These are phyloP conservation scores for Huntiella bhutanensis DNA, from an alignment of 2,329 filamentous ascomycete genomes.

Conservation along the genomic window DNA sequence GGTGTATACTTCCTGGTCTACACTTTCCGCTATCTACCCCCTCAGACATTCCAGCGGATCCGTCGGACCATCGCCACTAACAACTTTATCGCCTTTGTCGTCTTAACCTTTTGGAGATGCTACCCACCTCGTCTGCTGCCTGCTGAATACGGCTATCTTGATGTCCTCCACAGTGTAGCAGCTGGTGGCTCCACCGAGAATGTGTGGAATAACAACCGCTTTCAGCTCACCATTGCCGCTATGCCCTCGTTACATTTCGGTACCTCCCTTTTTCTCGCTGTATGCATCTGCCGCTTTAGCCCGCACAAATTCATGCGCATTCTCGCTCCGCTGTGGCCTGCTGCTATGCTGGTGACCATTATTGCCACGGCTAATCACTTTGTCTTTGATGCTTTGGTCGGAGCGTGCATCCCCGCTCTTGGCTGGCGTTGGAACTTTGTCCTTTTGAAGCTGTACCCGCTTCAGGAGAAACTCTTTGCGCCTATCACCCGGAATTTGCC, in stretches of 20 bases:
- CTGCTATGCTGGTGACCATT: conserved; percentile 23
- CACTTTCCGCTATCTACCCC: conserved; percentile 25
- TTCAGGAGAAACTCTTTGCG: conserved; percentile 17
- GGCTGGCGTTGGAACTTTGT: conserved; percentile 19
- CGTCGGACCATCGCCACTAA: conserved; percentile 29
- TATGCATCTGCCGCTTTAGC: conserved; percentile 20
- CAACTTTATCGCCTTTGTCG: conserved; percentile 28
- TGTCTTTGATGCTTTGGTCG: conserved; percentile 20
- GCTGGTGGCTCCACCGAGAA: conserved; percentile 14
- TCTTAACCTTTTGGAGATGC: conserved; percentile 28
- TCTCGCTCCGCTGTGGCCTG: conserved; percentile 24
- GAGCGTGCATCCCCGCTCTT: conserved; percentile 18
- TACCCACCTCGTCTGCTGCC: conserved; percentile 29
- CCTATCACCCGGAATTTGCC: conserved; percentile 9
- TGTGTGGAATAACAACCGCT: conserved; percentile 26
- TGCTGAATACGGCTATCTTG: conserved; percentile 26
- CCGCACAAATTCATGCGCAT: conserved; percentile 21
- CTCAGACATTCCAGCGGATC: conserved; percentile 21
- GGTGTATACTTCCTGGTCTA: conserved; percentile 28
- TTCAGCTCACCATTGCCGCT: conserved; percentile 28
- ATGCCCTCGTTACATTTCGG: conserved; percentile 32
- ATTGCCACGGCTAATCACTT: conserved; percentile 24
- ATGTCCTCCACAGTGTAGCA: conserved; percentile 22
- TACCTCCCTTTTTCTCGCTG: conserved; percentile 20
- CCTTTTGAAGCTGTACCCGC: conserved; percentile 15